Evolutionary conservation across 345 rosid genomes (phyloP).

Genomic region (Sapria himalayana): DNA sequence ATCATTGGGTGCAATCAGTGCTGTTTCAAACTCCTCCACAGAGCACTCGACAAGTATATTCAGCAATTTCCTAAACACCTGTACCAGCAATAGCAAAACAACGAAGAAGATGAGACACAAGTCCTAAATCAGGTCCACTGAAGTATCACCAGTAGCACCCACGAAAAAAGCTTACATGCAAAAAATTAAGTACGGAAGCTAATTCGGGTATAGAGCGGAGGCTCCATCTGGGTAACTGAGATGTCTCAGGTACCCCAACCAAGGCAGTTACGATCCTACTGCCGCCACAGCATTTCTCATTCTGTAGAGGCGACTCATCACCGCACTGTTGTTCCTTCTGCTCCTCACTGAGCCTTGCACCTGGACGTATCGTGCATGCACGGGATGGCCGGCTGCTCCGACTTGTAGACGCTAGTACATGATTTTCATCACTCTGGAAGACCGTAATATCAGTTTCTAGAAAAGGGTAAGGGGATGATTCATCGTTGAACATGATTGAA

Average conservation of each 20-base stretch:
- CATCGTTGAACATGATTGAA: too few relatives aligned
- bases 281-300: conserved; percentile 30
- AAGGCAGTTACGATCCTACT: conserved; percentile 56
- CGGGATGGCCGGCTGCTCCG: conserved; percentile 84
- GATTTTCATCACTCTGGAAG: conserved; percentile 10
- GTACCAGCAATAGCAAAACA: conserved; percentile 7
- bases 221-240: conserved; percentile 82
- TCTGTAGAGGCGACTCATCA: conserved; percentile 15
- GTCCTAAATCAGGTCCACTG: conserved; percentile 2
- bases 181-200: conserved; percentile 85
- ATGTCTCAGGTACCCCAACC: conserved; percentile 55
- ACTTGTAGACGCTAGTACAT: conserved; percentile 17
- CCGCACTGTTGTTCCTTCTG: conserved; percentile 15
- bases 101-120: conserved; percentile 3
- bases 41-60: conserved; percentile 75
- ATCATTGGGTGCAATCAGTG: conserved; percentile 66
- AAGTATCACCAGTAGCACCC: neutral
- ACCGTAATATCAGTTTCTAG: conserved; percentile 14
- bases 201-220: conserved; percentile 98
- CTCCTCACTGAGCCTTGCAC: conserved; percentile 56
- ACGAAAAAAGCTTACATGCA: conserved; percentile 45
- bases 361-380: conserved; percentile 76
- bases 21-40: conserved; percentile 92
- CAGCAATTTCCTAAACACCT: conserved; percentile 82
- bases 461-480: conserved; percentile 18